Conservation (phyloP, 192 early-diverging fungal genomes). For the Backusella parvicylindrica region DNA sequence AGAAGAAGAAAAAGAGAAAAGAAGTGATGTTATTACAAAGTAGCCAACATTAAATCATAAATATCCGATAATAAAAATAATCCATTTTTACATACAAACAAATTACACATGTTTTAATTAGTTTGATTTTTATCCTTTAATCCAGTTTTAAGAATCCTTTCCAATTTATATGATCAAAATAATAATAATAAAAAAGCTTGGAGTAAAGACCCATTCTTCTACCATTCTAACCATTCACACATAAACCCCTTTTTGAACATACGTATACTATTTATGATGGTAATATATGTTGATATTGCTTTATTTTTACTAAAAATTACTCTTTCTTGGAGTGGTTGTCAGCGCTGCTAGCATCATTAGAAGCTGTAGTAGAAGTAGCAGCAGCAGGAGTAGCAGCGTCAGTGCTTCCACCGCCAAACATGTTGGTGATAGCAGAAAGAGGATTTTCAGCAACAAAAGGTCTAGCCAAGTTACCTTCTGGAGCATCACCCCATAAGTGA, state of each 20-base stretch:
- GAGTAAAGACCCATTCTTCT: too few relatives aligned
- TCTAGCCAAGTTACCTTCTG: slow-evolving; percentile 74
- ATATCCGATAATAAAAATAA: too few relatives aligned
- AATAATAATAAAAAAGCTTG: too few relatives aligned
- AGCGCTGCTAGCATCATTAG: neutral
- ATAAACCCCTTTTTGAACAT: too few relatives aligned
- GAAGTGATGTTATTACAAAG: neutral
- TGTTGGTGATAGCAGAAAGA: slow-evolving; percentile 48
- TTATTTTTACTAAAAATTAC: neutral
- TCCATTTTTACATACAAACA: too few relatives aligned
- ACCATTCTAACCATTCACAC: too few relatives aligned
- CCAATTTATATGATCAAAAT: too few relatives aligned
- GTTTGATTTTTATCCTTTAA: too few relatives aligned
- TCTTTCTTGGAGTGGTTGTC: slow-evolving; percentile 9
- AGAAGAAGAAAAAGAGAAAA: neutral
- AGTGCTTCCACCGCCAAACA: slow-evolving; percentile 29
- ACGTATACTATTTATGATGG: too few relatives aligned
- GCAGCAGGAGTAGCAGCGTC: slow-evolving; percentile 7
- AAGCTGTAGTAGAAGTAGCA: neutral
- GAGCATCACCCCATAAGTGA: slow-evolving; percentile 73
- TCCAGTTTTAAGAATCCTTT: too few relatives aligned
- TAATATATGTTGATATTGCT: neutral
- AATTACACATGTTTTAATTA: too few relatives aligned
- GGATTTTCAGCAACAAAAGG: slow-evolving; percentile 82
- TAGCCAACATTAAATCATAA: too few relatives aligned